Base-by-base conservation (phyloP, 805 yeast species). In the Barnettozyma sucrosica region DNA sequence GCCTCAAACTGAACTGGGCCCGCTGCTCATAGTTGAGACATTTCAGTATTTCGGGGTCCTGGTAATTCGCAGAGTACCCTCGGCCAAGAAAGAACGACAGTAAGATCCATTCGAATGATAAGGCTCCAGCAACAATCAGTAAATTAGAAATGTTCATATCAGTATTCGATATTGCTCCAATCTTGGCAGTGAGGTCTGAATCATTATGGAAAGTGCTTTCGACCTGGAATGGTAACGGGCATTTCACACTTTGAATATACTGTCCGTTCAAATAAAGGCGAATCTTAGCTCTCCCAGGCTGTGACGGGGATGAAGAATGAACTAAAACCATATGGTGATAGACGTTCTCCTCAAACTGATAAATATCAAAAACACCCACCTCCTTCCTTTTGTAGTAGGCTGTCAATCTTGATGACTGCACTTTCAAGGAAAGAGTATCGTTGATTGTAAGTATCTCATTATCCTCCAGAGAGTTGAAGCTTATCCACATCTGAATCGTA, bases 81-180 rank as follows among this genome's bases (percentile, higher is more conserved):
- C 69, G 74, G 0, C 78, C 82, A 19, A 82, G 58, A 44, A 65
- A 65, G 51, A 68, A 74, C 0, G 80, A 65, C 4, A 77, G 51
- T 23, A 66, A 58, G 1, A 79, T 65, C 87, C 87, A 81, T 48
- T 77, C 81, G 36, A 63, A 60, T 0, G 74, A 61, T 28, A 71
- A 64, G 2, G 63, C 52, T 3, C 55, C 61, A 38, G 67, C 67
- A 14, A 78, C 52, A 0, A 80, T 51, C 11, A 71, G 51, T 2
- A 78, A 53, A 49, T 69, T 77, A 1, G 58, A 45, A 3, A 59
- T 19, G 23, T 45, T 43, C 19, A 58, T 20, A 26, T 54, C 54
- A 18, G 53, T 41, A 2, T 21, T 24, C 20, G 33, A 6, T 19
- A 23, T 16, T 25, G 43, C 32, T 0, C 63, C 62, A 19, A 57